Evolutionary conservation across 495 filamentous ascomycete species (phyloP), one percentile per base, ranked within the genome.

Genomic region (Penicillium maclennaniae): DNA sequence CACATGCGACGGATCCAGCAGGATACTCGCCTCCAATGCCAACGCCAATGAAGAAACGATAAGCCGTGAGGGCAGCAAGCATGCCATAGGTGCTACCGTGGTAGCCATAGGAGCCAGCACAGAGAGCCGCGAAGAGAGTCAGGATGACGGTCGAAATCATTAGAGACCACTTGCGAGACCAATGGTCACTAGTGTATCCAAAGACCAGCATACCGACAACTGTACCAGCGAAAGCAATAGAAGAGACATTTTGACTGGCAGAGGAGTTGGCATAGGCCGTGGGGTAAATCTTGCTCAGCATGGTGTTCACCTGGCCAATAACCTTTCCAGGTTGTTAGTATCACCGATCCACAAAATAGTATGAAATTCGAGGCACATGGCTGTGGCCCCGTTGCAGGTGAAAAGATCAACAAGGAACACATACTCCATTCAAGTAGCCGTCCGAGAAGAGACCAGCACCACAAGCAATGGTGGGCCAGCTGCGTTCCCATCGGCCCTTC

Each of bases 371-470:
- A 54, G 26, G 52, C 31, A 50, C 27, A 36, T n/a, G 12, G 23
- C 21, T 17, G 47, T 21, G 20, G 27, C 4, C 4, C 20, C 23
- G 15, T 26, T 15, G 43, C 25, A 34, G 51, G 26, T 12, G 23
- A 39, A 19, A 34, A 4, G 31, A 49, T 28, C 6, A 23, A 28
- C 12, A 44, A 26, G 14, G 36, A 23, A 21, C 5, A 68, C 64
- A 45, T 67, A 85, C 87, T 50, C 85, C 87, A 73, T 95, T 92
- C 63, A 95, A 79, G 66, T 95, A 96, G 12, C 91, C 91, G 67
- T 96, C 91, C 16, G 87, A 90, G 68, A 95, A 95, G 4, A 96
- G 75, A 56, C 91, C 91, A 39, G 91, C 88, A 53, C 91, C 91
- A 59, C 91, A 96, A 43, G 91, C 90, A 45, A 93, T 83, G 1